Evolutionary conservation across 805 yeast species (phyloP), one percentile per base, ranked within the genome.

Genomic region (Jamesozyma rosinii): DNA sequence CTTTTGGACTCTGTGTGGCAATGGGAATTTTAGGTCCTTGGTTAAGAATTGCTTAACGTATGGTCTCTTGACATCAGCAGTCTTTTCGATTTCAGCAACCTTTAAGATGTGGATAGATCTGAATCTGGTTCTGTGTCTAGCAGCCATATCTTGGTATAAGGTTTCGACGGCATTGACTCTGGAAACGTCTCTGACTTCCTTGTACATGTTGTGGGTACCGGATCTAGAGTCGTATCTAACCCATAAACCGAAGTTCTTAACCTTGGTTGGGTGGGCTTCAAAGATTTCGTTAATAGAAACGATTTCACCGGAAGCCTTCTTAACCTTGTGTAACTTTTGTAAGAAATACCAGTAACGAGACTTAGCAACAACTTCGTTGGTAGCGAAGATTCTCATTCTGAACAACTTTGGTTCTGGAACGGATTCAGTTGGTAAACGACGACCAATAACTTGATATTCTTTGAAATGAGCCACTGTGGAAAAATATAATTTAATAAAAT

Each of bases 201-300:
- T 92, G 96, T 92, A 92, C 97, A 92, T 92, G 94, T 92, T 92
- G 95, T 92, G 98, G 68, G 95, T 89, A 79, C 99, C 99, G 61
- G 98, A 92, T 84, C 99, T 94, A 59, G 99, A 92, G 72, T 92
- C 98, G 85, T 92, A 92, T 81, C 98, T 89, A 72, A 92, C 84
- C 99, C 99, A 92, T 78, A 92, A 73, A 79, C 97, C 98, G 71
- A 89, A 92, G 86, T 89, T 92, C 89, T 92, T 92, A 69, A 92
- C 97, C 81, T 86, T 89, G 76, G 95, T 86, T 75, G 98, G 97
- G 79, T 79, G 85, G 70, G 88, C 76, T 79, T 92, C 99, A 69
- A 82, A 68, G 71, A 92, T 85, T 68, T 74, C 74, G 81, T 87
- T 87, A 66, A 92, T 79, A 54, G 96, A 76, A 65, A 92, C 95